These are phyloP conservation scores for Inonotus obliquus DNA, from an alignment of 1,284 basidiomycete species.

Conservation along the genomic window DNA sequence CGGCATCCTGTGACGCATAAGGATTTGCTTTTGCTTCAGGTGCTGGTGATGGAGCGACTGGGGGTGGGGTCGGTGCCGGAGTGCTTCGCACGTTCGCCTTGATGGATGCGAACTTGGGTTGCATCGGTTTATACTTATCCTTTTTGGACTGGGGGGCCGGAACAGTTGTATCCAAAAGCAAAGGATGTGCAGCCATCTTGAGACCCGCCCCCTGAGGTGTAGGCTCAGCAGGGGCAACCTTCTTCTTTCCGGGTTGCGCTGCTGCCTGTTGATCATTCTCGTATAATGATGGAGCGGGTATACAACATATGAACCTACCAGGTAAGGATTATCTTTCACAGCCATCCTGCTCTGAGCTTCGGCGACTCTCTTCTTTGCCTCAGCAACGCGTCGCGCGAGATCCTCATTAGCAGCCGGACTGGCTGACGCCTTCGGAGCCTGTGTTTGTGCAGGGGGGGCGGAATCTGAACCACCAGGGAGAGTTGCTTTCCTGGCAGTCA, in stretches of 20 bases:
- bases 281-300: not conserved
- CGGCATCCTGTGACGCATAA: slow-evolving; percentile 50
- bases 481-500: slow-evolving; percentile 49
- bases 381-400: slow-evolving; percentile 64
- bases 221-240: slow-evolving; percentile 45
- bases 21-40: slow-evolving; percentile 56
- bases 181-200: slow-evolving; percentile 86
- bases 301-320: slow-evolving; percentile 43
- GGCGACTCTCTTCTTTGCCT: slow-evolving; percentile 74
- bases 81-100: slow-evolving; percentile 77
- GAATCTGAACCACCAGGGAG: slow-evolving; percentile 29
- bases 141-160: slow-evolving; percentile 71
- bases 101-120: slow-evolving; percentile 93
- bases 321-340: slow-evolving; percentile 77
- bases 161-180: slow-evolving; percentile 65
- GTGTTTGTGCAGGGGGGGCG: slow-evolving; percentile 30
- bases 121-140: slow-evolving; percentile 93
- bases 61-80: slow-evolving; percentile 57
- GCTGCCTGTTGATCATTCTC: slow-evolving; percentile 35
- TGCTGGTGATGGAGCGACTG: slow-evolving; percentile 36
- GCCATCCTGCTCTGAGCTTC: slow-evolving; percentile 72
- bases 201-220: slow-evolving; percentile 76
- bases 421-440: slow-evolving; percentile 26
- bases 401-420: slow-evolving; percentile 56
- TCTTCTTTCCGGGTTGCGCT: slow-evolving; percentile 50